A percentile compares a stretch with the other conserved stretches of the same genome.
These are phyloP conservation scores for Picochlorum sp. DNA, from an alignment of 139 green algal genomes.

Conservation along the genomic window DNA sequence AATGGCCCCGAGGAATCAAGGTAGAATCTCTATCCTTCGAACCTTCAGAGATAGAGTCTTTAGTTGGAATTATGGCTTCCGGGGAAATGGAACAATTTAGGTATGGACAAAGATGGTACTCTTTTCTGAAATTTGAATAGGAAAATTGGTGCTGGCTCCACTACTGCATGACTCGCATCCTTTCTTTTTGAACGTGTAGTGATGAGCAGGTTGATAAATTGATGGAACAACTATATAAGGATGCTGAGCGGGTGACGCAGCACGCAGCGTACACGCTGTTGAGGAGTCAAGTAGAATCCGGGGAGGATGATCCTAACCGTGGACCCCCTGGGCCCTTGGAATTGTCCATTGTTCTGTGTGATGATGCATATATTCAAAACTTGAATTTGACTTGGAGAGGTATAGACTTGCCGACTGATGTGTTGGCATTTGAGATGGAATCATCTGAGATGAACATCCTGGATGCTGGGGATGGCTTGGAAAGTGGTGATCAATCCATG, in stretches of 20 bases:
- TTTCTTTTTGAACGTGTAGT: too few species aligned
- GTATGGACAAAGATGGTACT: too few species aligned
- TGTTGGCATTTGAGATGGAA: conserved; percentile 89
- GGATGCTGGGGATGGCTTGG: background rate
- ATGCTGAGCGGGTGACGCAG: conserved; percentile 18
- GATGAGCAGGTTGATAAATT: conserved; percentile 29
- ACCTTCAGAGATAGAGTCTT: too few species aligned
- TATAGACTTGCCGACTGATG: conserved; percentile 75
- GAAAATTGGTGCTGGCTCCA: too few species aligned
- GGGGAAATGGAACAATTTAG: too few species aligned
- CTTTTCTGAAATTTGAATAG: too few species aligned
- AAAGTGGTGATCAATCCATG: background rate
- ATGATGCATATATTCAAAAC: conserved; percentile 66
- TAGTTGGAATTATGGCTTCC: too few species aligned
- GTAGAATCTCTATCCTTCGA: too few species aligned
- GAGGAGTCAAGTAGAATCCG: conserved; percentile 7
- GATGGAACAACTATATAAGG: conserved; percentile 16
- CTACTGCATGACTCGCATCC: too few species aligned
- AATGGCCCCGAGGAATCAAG: too few species aligned
- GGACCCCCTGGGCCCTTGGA: conserved; percentile 27
- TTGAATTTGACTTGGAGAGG: conserved; percentile 71
- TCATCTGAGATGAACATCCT: conserved; percentile 35
- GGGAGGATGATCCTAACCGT: background rate
- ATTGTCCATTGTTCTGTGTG: conserved; percentile 76
- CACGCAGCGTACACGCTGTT: conserved; percentile 2